Evolutionary conservation across 768 basidiomycete species (phyloP).

Genomic region (Suillus bovinus): DNA sequence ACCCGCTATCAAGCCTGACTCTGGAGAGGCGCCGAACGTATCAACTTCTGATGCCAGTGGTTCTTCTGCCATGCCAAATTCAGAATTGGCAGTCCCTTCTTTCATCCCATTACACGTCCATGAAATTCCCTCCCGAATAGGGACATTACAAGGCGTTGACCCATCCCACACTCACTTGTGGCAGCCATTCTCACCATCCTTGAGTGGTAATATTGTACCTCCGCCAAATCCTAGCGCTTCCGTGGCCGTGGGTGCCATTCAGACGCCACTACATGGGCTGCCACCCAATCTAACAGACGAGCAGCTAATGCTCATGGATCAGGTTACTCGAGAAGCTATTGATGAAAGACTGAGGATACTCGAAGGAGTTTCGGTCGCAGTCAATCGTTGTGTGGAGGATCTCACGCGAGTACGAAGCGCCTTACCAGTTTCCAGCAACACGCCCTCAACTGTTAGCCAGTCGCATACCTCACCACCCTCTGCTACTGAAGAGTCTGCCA

Average conservation of each 20-base stretch:
- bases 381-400: slow-evolving; percentile 79
- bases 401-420: slow-evolving; percentile 73
- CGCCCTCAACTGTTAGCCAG: neutral
- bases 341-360: slow-evolving; percentile 81
- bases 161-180: neutral
- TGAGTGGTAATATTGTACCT: neutral
- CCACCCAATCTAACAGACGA: slow-evolving; percentile 49
- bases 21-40: neutral
- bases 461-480: neutral
- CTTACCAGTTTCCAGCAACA: slow-evolving; percentile 45
- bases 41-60: neutral
- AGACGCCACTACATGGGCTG: neutral
- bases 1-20: neutral
- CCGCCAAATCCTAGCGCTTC: neutral
- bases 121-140: neutral
- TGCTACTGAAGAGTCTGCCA: neutral
- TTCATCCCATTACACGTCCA: slow-evolving; percentile 3
- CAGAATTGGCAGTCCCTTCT: neutral
- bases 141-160: neutral
- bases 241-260: neutral
- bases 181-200: slow-evolving; percentile 15
- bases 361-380: slow-evolving; percentile 71
- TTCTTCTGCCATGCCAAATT: neutral
- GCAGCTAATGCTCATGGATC: slow-evolving; percentile 66
- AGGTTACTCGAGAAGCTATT: slow-evolving; percentile 74